Base-by-base conservation (phyloP, 352 stramenopile species). In the Globisporangium cederbergense region DNA sequence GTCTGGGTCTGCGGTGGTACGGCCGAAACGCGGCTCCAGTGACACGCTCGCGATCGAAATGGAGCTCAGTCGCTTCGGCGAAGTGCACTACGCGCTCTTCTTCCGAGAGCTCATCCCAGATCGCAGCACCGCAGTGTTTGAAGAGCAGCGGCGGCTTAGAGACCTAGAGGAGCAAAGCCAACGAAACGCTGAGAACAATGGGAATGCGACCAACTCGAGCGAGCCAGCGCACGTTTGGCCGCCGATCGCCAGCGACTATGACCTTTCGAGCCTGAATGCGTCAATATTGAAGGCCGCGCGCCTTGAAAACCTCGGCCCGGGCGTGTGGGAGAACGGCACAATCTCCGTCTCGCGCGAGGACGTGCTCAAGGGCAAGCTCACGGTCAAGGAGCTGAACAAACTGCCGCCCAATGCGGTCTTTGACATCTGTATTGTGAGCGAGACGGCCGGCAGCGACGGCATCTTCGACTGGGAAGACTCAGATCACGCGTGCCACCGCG, bases 1-100 rank as follows among this genome's bases (percentile, higher is more conserved):
- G 5, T 34, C 18, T 4, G 51, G 16, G 7, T 45, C 60, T 9
- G 9, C 14, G 36, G 76, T 61, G 3, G 62, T 95, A 1, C 46
- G 49, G 16, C 66, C 86, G 4, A 69, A 72, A 0, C 51, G 59
- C 32, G 78, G 71, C 30, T 85, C 77, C 6, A 84, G 81, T 56
- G 76, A 71, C 28, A 71, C 76, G 10, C 66, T 95, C 8, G 68
- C 70, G 8, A 75, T 93, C 38, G 59, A 81, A 22, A 78, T 95
- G 25, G 70, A 69, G 16, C 62, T 93, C 11, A 76, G 78, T 52
- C 72, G 76, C 1, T 86, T 90, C 53, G 81, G 82, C 18, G 71
- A 91, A 47, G 81, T 95, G 2, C 86, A 93, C 66, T 95, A 90
- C 61, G 78, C 80, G 1, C 20, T 93, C 8, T 88, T 95, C 52